A percentile compares a stretch with the other conserved stretches of the same genome.
These are phyloP conservation scores for Xylaria telfairii DNA, from an alignment of 495 filamentous ascomycete genomes.

Conservation along the genomic window DNA sequence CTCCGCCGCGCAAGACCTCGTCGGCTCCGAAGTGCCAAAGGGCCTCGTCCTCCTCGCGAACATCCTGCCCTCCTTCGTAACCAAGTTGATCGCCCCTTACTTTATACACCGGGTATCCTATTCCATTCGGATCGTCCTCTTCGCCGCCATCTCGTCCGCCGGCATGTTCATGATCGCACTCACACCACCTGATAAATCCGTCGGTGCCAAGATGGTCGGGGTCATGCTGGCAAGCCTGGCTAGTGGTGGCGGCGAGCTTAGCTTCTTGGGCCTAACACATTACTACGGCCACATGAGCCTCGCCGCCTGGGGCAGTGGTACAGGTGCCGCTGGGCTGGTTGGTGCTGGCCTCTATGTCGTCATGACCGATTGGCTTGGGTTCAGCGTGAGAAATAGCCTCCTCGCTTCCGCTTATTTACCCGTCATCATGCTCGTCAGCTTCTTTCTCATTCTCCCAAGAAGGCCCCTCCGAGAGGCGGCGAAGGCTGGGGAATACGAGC, in stretches of 20 bases:
- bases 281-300: constrained; percentile 91
- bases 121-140: constrained; percentile 70
- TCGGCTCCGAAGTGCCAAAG: constrained; percentile 84
- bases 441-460: constrained; percentile 78
- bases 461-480: constrained; percentile 56
- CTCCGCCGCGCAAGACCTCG: constrained; percentile 93
- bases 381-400: constrained; percentile 73
- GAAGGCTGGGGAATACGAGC: constrained; percentile 48
- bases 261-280: constrained; percentile 89
- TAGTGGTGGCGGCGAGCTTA: constrained; percentile 85
- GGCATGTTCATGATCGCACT: constrained; percentile 91
- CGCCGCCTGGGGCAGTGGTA: constrained; percentile 92
- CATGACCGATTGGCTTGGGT: constrained; percentile 76
- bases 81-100: constrained; percentile 89
- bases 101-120: constrained; percentile 91
- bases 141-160: constrained; percentile 70
- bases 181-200: constrained; percentile 68
- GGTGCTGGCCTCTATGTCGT: constrained; percentile 88
- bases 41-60: constrained; percentile 91
- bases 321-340: constrained; percentile 85
- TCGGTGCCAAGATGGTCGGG: constrained; percentile 77
- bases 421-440: constrained; percentile 79
- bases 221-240: constrained; percentile 85
- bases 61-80: constrained; percentile 85
- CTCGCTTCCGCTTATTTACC: constrained; percentile 80